A percentile compares a stretch with the other conserved stretches of the same genome.
Evolutionary conservation across 2,329 filamentous ascomycete genomes (phyloP).

Genomic region (Beauveria caledonica): DNA sequence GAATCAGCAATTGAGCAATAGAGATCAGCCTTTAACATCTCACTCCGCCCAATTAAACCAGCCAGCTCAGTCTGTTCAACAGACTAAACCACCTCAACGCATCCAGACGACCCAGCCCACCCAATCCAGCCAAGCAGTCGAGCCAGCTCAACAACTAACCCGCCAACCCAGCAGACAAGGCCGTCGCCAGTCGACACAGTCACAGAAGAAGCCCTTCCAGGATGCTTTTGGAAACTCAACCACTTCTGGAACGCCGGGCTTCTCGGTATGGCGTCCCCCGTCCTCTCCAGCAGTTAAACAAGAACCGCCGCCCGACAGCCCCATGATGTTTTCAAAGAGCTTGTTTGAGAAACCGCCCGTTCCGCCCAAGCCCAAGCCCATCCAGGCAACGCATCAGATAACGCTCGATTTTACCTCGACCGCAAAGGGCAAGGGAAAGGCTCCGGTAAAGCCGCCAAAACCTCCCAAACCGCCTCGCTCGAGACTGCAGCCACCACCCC

Average conservation of each 20-base stretch:
- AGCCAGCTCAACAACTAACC: background rate
- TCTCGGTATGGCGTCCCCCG: conserved; percentile 9
- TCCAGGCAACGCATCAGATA: conserved; percentile 27
- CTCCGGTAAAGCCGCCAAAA: conserved; percentile 24
- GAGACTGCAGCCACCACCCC: conserved; percentile 17
- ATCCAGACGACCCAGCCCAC: background rate
- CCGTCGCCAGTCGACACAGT: background rate
- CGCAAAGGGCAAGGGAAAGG: conserved; percentile 26
- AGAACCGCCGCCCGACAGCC: conserved; percentile 2
- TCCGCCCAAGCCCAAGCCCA: conserved; percentile 31
- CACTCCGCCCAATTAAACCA: background rate
- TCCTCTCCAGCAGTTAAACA: background rate
- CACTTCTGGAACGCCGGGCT: conserved; percentile 6
- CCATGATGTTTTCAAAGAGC: conserved; percentile 10
- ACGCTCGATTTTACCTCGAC: conserved; percentile 28
- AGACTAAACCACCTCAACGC: background rate
- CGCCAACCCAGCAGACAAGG: background rate
- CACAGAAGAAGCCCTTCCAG: background rate
- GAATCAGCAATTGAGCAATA: background rate
- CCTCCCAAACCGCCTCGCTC: conserved; percentile 6
- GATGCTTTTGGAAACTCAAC: background rate
- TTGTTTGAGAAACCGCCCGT: conserved; percentile 31
- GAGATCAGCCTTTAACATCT: background rate
- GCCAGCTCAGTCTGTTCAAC: background rate
- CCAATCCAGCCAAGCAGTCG: background rate